Base-by-base conservation (phyloP, 371 early-diverging fungal species). In the Mortierella sp. region DNA sequence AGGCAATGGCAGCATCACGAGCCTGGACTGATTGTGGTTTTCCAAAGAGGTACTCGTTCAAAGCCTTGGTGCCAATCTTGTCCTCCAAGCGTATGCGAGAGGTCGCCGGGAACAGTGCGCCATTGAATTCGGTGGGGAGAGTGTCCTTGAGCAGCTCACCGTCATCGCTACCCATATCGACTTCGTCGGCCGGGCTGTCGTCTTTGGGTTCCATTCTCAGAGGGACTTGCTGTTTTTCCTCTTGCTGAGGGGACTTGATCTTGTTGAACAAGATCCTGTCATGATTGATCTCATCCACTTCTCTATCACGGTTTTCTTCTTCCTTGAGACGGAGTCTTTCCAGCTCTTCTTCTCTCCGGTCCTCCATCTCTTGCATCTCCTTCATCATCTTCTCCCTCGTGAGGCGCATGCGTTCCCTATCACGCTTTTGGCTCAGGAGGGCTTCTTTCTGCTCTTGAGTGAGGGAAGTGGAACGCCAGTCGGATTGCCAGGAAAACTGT, bases 41-140 rank as follows among this genome's bases (percentile, higher is more conserved):
- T 2, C 34, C 42, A 19, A 52, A 49, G 49, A 65, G 16, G 24
- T 60, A 71, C 0, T 34, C 45, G 39, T 63, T 21, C 47, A 72
- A 16, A 21, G n/a, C 46, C 24, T 54, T 31, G 24, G 47, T 42
- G 16, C 56, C 67, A 23, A 72, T 63, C 46, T 34, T 62, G 50
- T 48, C 31, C 26, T 72, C 60, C 8, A 72, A 55, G 16, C 47
- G 24, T 30, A 26, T 48, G 24, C 62, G 67, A 3, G 62, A 59
- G 23, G 54, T 24, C 10, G 39, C 6, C 5, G 61, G 74, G 34
- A 60, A 58, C 38, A 58, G 58, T 12, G 39, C 27, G 14, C 66
- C 72, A 18, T 54, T 46, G 47, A 66, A 72, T 34, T 49, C 63
- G 1, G 56, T 55, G 1, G 72, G 67, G n/a, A 72, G 30, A 38